Evolutionary conservation across 2,329 filamentous ascomycete species (phyloP).

Genomic region (Aspergillus neoniger): DNA sequence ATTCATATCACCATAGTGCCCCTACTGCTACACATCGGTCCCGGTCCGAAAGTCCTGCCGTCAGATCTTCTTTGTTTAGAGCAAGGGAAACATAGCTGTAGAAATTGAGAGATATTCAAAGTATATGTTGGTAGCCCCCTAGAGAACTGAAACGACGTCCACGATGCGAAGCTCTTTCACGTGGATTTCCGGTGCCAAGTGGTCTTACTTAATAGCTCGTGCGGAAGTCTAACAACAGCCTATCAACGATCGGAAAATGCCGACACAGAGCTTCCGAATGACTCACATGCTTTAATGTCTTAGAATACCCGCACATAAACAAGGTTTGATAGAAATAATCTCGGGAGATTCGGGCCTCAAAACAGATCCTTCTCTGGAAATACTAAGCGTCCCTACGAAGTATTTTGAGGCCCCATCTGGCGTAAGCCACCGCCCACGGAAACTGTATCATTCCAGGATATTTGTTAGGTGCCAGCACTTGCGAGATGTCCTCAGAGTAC

Average conservation of each 20-base stretch:
- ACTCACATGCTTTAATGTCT: not conserved
- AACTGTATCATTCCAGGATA: not conserved
- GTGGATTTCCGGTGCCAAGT: too few species aligned
- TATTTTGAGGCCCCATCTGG: not conserved
- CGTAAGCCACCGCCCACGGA: not conserved
- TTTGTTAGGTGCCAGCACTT: not conserved
- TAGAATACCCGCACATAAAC: not conserved
- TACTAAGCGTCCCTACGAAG: not conserved
- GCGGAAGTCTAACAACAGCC: too few species aligned
- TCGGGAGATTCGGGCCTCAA: not conserved
- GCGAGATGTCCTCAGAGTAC: not conserved
- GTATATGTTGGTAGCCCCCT: too few species aligned
- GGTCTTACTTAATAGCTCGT: too few species aligned
- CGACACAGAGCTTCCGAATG: not conserved
- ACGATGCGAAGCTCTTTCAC: too few species aligned
- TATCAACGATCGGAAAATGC: not conserved
- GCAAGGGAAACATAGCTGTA: too few species aligned
- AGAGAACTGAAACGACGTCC: too few species aligned
- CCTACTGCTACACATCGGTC: too few species aligned
- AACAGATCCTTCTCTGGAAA: not conserved
- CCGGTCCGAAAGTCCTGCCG: too few species aligned
- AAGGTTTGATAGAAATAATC: not conserved
- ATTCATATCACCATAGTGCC: too few species aligned
- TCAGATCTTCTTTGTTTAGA: too few species aligned
- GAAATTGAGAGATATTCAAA: too few species aligned